Conservation (phyloP, 192 early-diverging fungal genomes). For the Pilaira anomala region DNA sequence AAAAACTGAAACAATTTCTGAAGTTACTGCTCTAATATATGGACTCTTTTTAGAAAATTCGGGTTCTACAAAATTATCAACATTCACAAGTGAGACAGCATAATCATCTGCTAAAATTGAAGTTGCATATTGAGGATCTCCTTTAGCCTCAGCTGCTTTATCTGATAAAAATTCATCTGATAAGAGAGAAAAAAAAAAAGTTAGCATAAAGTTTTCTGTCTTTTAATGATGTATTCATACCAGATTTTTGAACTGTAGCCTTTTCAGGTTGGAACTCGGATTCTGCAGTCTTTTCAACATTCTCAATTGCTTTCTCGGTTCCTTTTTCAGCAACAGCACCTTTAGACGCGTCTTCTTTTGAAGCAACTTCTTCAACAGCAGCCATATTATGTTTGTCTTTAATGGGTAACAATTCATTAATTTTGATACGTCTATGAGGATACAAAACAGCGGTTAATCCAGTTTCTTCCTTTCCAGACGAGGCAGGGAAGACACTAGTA, state of each 20-base stretch:
- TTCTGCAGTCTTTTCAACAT: neutral
- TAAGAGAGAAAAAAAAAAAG: neutral
- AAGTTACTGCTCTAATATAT: slow-evolving; percentile 86
- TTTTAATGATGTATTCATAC: neutral
- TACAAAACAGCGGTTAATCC: slow-evolving; percentile 92
- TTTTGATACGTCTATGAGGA: slow-evolving; percentile 88
- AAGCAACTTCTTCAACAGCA: slow-evolving; percentile 16
- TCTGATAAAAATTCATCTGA: slow-evolving; percentile 15
- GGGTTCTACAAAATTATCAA: slow-evolving; percentile 83
- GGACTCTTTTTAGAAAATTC: slow-evolving; percentile 84
- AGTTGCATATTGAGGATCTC: slow-evolving; percentile 38
- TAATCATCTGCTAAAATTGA: slow-evolving; percentile 62
- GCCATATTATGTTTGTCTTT: slow-evolving; percentile 26
- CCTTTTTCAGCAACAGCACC: neutral
- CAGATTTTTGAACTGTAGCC: slow-evolving; percentile 2
- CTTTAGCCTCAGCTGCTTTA: neutral
- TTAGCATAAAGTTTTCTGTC: neutral
- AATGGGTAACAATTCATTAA: slow-evolving; percentile 61
- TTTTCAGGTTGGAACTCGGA: slow-evolving; percentile 9
- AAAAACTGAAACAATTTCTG: slow-evolving; percentile 93
- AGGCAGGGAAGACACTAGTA: slow-evolving; percentile 88
- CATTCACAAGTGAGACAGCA: slow-evolving; percentile 80
- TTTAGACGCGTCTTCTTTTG: neutral
- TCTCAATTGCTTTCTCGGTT: neutral
- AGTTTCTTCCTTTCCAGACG: slow-evolving; percentile 58